These are phyloP conservation scores for Euphrasia arctica DNA, from an alignment of 305 asterid species.

Conservation along the genomic window DNA sequence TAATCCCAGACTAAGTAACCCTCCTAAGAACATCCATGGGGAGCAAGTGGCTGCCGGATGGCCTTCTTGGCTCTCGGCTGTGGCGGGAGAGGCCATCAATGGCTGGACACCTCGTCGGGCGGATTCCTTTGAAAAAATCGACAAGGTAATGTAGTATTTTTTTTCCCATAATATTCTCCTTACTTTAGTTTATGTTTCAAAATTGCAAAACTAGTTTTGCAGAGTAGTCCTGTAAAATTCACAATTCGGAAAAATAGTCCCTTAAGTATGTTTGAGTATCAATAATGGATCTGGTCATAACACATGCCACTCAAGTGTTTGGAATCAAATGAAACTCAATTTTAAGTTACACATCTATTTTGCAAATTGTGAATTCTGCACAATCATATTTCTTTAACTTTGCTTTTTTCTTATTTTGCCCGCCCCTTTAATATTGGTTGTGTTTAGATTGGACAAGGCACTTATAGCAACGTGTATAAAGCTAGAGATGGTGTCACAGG, in stretches of 20 bases:
- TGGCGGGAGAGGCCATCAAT: background rate
- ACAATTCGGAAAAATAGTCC: too few relatives aligned
- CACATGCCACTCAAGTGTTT: too few relatives aligned
- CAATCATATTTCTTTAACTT: background rate
- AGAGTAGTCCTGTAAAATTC: too few relatives aligned
- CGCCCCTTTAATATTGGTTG: background rate
- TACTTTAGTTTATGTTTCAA: background rate
- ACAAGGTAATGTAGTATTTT: background rate
- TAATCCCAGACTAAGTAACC: background rate
- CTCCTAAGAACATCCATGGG: background rate
- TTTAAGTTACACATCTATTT: too few relatives aligned
- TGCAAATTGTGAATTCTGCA: too few relatives aligned
- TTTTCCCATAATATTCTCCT: background rate
- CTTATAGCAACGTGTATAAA: background rate
- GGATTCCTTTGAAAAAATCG: background rate
- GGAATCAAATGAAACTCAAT: too few relatives aligned
- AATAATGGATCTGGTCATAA: too few relatives aligned
- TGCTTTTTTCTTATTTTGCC: background rate
- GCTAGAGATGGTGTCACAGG: background rate
- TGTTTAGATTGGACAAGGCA: background rate
- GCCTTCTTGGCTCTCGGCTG: slow-evolving; percentile 6
- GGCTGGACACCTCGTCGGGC: slow-evolving; percentile 3
- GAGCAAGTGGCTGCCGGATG: slow-evolving; percentile 5
- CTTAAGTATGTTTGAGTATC: too few relatives aligned
- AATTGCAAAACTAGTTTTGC: too few relatives aligned